These are phyloP conservation scores for Leptographium procerum DNA, from an alignment of 2,329 filamentous ascomycete species.

Conservation along the genomic window DNA sequence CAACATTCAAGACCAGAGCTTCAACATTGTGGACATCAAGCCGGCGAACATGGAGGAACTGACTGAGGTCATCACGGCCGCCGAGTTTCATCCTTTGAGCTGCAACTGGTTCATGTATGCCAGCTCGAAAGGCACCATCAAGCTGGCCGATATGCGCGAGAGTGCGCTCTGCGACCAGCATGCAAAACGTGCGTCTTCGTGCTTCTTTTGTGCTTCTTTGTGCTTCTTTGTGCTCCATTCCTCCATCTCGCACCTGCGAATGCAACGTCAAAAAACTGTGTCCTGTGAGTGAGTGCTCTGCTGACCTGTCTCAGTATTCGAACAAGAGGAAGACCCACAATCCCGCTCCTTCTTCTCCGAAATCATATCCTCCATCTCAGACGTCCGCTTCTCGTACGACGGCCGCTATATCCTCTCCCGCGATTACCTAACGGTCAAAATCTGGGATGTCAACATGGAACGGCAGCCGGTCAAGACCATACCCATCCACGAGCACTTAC, in stretches of 20 bases:
- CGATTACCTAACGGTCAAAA: constrained; percentile 97
- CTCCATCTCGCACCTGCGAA: too few relatives aligned
- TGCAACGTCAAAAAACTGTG: too few relatives aligned
- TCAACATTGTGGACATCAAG: constrained; percentile 99
- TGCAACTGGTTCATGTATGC: constrained; percentile 99
- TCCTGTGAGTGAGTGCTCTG: background rate
- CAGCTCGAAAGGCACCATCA: constrained; percentile 97
- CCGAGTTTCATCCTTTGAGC: constrained; percentile 91
- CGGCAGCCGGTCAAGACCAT: constrained; percentile 95
- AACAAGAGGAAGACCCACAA: constrained; percentile 95
- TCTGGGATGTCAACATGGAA: constrained; percentile 99
- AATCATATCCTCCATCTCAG: constrained; percentile 98
- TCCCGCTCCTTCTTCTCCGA: constrained; percentile 99
- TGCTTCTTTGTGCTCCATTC: too few relatives aligned
- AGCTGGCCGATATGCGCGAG: constrained; percentile 96
- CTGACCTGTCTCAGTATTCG: constrained; percentile 58
- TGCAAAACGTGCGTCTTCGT: constrained; percentile 63
- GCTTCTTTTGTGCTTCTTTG: background rate
- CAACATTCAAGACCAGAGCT: constrained; percentile 98
- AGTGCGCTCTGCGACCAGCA: constrained; percentile 93
- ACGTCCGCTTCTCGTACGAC: constrained; percentile 94
- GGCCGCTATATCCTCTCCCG: constrained; percentile 94
- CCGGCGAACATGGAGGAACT: constrained; percentile 99
- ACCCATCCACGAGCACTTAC: constrained; percentile 92
- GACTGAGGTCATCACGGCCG: constrained; percentile 96